These are phyloP conservation scores for Melastoma malabathricum DNA, from an alignment of 345 rosid genomes.

Conservation along the genomic window DNA sequence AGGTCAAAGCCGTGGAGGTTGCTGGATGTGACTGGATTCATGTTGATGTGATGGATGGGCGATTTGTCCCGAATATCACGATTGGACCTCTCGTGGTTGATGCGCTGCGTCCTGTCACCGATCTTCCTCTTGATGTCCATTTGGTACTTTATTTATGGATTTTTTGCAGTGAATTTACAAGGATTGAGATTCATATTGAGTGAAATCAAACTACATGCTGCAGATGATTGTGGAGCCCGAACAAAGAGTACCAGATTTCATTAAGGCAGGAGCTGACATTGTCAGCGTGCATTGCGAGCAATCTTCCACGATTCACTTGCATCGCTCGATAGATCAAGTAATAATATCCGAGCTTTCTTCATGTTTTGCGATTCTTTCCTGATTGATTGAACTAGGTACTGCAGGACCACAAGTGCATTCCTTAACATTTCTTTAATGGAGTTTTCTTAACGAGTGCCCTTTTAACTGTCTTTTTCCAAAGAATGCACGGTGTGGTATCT, in stretches of 20 bases:
- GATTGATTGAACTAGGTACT: too few relatives aligned
- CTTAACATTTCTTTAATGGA: not conserved
- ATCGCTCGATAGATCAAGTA: conserved; percentile 73
- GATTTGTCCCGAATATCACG: conserved; percentile 95
- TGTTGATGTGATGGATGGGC: conserved; percentile 98
- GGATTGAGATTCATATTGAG: too few relatives aligned
- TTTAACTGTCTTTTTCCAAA: too few relatives aligned
- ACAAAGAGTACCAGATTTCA: conserved; percentile 83
- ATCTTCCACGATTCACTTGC: conserved; percentile 90
- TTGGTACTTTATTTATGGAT: conserved; percentile 35
- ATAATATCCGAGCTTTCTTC: not conserved
- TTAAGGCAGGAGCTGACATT: conserved; percentile 98
- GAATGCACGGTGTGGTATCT: too few relatives aligned
- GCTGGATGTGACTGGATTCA: conserved; percentile 98
- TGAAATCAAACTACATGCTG: not conserved
- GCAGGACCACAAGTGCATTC: too few relatives aligned
- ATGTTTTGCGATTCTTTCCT: not conserved
- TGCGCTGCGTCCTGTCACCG: conserved; percentile 88
- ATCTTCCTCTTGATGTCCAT: conserved; percentile 96
- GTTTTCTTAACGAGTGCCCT: too few relatives aligned
- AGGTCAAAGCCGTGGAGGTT: conserved; percentile 86
- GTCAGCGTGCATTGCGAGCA: conserved; percentile 97
- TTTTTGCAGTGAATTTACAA: not conserved
- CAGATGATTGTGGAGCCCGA: conserved; percentile 99
- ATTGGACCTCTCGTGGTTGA: conserved; percentile 93